Base-by-base conservation (phyloP, 1,284 basidiomycete genomes). In the Austroboletus niveus region DNA sequence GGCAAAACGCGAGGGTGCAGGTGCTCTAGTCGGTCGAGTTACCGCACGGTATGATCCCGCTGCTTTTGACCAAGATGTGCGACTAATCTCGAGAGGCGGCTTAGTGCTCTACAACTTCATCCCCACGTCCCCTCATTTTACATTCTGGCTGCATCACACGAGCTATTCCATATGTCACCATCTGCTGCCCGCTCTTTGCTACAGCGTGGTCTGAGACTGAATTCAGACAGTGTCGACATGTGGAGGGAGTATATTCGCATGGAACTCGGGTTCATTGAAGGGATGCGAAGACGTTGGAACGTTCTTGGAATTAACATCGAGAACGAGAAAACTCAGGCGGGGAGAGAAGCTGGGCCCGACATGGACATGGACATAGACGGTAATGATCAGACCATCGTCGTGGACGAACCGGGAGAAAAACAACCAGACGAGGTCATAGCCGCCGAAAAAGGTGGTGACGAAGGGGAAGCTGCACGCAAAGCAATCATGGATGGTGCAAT, bases 221-320 rank as follows among this genome's bases (percentile, higher is more conserved):
- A 93, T 56, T 73, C 77, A 8, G 79, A 85, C 41, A 88, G 81
- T 56, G 69, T 81, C 20, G 81, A 85, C 54, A 76, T 96, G 67
- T 96, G 92, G 92, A 76, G 77, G 32, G 92, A 94, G 68, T 94
- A 95, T 68, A 84, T 94, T 57, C 87, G 87, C 62, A 92, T 97
- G 83, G 94, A 98, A 69, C 73, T 96, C 8, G 87, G 88, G 4
- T 97, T 94, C 69, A 78, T 94, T 15, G 94, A 97, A 72, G 84
- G 84, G 10, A 73, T 97, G 47, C 75, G 92, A 39, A 74, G 92
- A 54, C 77, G 94, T 40, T 95, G 92, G 92, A 81, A 79, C 43
- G 77, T 91, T 7, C 76, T 92, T 12, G 91, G 89, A 4, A 82
- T 92, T 38, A 58, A 70, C 35, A 54, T 65, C 0, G 61, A 59